phyloP scores from a whole-genome alignment of 169 alveolate genomes.

The Plasmodium gonderi region DNA sequence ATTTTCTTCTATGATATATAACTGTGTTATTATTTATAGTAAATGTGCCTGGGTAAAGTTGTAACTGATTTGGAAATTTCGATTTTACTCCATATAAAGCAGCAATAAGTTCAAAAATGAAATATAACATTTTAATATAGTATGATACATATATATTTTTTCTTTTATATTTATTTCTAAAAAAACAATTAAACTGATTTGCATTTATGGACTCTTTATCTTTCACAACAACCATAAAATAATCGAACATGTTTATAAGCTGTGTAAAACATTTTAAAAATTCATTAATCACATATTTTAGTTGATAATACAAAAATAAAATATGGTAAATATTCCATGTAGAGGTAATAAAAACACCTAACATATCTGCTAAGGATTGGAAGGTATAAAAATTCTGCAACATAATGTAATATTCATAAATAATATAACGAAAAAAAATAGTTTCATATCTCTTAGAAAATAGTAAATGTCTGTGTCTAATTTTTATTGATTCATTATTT shows the following conservation, averaged over 20 bases:
- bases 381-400: neutral
- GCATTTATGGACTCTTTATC: constrained; percentile 14
- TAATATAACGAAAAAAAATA: neutral
- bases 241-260: constrained; percentile 7
- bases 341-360: neutral
- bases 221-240: constrained; percentile 10
- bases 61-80: neutral
- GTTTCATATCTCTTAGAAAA: constrained; percentile 3
- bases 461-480: neutral
- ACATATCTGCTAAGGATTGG: neutral
- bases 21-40: neutral
- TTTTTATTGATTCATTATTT: neutral
- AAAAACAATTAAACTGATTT: constrained; percentile 33
- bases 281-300: neutral
- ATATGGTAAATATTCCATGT: constrained; percentile 14
- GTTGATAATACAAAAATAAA: constrained; percentile 36
- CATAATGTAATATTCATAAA: neutral
- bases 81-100: constrained; percentile 6
- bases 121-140: neutral
- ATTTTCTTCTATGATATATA: neutral
- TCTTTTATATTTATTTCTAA: constrained; percentile 33
- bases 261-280: constrained; percentile 13
- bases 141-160: constrained; percentile 3
- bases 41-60: neutral
- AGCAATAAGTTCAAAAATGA: constrained; percentile 1